Base-by-base conservation (phyloP, 2,329 filamentous ascomycete genomes). In the Aspergillus sp. region DNA sequence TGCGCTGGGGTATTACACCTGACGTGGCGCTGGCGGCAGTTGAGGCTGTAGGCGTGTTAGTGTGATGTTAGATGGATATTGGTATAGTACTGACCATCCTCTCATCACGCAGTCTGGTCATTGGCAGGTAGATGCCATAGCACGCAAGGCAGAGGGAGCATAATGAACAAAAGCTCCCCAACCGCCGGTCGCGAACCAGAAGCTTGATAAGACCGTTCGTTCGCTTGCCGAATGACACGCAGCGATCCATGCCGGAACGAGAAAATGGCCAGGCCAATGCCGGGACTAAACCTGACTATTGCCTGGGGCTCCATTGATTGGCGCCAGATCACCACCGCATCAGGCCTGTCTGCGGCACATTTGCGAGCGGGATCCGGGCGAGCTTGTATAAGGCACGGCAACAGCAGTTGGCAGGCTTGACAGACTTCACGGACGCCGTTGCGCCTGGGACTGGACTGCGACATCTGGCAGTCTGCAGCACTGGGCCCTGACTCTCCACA, bases 11-110 rank as follows among this genome's bases (percentile, higher is more conserved):
- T 32, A 29, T 27, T 50, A 58, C 54, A 58, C 55, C 56, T 58
- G 40, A 58, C 40, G 53, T 58, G 54, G 49, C 54, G 54, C 48
- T 55, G 46, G 44, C 54, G 54, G 47, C 54, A 58, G 15, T 53
- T 58, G 39, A 58, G 53, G 47, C 54, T 58, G 24, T 8, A 14
- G 4, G 14, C 12, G 12, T 14, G 17, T 15, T 10, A 29, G 17
- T 15, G 19, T n/a, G 15, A 11, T 12, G 29, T 24, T n/a, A 14
- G 12, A 24, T n/a, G 11, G 22, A 30, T 15, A 31, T n/a, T n/a
- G 15, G 8, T 17, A 20, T 26, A 24, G 22, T 3, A 56, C 54
- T 54, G 22, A 58, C 54, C 54, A 58, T 52, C 54, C 54, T 52
- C 54, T 58, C 54, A 57, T 58, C 42, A 58, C 53, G 53, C 41